Evolutionary conservation across 2,329 filamentous ascomycete species (phyloP).

Genomic region (Penicillium sp.): DNA sequence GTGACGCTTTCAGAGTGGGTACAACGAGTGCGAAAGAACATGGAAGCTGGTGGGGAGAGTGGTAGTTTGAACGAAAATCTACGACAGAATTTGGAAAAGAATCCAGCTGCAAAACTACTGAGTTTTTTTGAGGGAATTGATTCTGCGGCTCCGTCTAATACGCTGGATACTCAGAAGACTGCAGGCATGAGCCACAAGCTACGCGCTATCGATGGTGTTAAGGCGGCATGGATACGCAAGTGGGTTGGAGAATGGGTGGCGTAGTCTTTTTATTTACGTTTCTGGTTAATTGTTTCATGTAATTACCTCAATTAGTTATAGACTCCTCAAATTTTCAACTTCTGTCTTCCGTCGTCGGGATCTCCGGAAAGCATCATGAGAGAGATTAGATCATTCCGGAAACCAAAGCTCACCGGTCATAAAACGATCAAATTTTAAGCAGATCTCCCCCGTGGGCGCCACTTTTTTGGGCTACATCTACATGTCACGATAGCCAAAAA

Average conservation of each 20-base stretch:
- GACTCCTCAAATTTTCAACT: too few relatives aligned
- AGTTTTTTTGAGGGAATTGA: constrained; percentile 32
- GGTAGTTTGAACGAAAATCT: constrained; percentile 7
- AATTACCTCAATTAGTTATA: too few relatives aligned
- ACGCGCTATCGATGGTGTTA: constrained; percentile 30
- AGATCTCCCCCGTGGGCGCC: too few relatives aligned
- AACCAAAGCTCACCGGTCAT: too few relatives aligned
- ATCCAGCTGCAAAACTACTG: constrained; percentile 36
- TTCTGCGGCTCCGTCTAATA: constrained; percentile 11
- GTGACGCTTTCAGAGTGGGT: constrained; percentile 22
- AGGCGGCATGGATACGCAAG: constrained; percentile 36
- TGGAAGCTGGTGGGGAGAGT: constrained; percentile 10
- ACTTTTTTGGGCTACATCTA: constrained; percentile 2
- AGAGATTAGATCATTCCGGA: too few relatives aligned
- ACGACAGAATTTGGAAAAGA: constrained; percentile 17
- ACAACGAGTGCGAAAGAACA: constrained; percentile 9
- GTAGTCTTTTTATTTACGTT: neutral
- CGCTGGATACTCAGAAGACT: constrained; percentile 20
- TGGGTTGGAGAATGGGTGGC: constrained; percentile 42
- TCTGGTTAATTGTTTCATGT: too few relatives aligned
- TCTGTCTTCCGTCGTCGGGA: too few relatives aligned
- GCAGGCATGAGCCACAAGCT: constrained; percentile 31
- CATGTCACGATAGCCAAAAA: neutral
- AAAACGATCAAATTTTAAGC: too few relatives aligned
- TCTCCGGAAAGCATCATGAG: too few relatives aligned